Percentiles rank a stretch among this genome's conserved stretches.
Conservation (phyloP, 257 asterid species). For the Fraxinus anomala region DNA sequence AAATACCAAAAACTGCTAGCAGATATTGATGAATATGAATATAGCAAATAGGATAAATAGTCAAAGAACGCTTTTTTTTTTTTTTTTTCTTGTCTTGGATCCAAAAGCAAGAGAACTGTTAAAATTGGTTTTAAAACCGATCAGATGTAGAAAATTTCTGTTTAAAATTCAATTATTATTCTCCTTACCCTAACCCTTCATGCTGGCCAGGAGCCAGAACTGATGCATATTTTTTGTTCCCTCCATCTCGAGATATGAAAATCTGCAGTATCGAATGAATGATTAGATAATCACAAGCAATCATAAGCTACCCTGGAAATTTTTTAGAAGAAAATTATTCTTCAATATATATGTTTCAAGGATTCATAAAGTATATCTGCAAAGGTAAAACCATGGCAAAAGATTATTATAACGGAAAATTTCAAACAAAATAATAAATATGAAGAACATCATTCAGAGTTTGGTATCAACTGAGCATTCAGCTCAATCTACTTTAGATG, state of each 20-base stretch:
- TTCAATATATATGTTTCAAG: background rate
- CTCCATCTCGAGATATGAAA: constrained; percentile 95
- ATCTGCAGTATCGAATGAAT: constrained; percentile 52
- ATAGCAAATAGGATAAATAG: background rate
- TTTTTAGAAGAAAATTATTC: background rate
- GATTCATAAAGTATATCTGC: background rate
- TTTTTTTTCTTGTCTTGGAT: background rate
- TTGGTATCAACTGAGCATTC: background rate
- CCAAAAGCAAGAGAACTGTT: background rate
- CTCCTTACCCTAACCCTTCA: constrained; percentile 85
- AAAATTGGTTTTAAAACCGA: background rate
- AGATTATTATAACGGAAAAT: background rate
- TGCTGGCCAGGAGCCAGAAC: constrained; percentile 91
- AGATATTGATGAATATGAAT: background rate
- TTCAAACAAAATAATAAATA: background rate
- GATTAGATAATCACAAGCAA: constrained; percentile 11
- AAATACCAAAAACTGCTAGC: background rate
- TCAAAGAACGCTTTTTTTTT: background rate
- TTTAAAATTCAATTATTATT: background rate
- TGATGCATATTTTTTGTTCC: constrained; percentile 84
- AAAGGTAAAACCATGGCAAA: background rate
- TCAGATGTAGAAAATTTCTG: background rate
- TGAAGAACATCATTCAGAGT: background rate
- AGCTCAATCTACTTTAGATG: background rate
- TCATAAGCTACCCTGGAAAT: background rate